Evolutionary conservation across 2,329 filamentous ascomycete species (phyloP).

Genomic region (Sporothrix curviconia): DNA sequence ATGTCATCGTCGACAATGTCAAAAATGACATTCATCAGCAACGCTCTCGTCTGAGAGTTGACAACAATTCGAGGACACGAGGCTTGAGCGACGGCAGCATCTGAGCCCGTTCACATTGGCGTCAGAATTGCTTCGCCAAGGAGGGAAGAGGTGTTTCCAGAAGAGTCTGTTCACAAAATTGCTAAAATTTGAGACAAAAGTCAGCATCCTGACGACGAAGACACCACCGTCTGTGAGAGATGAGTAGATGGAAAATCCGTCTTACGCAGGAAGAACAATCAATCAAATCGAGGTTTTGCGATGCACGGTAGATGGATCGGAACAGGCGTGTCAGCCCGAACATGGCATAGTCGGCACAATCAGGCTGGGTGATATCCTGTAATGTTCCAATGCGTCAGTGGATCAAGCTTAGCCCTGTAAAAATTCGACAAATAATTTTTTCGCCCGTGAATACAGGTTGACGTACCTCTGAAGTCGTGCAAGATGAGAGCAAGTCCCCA

Average conservation of each 20-base stretch:
- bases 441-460: too few species aligned
- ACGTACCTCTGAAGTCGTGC: slow-evolving; percentile 28
- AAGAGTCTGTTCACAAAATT: slow-evolving; percentile 46
- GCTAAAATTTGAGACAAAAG: too few species aligned
- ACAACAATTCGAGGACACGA: slow-evolving; percentile 39
- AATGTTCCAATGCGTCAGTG: too few species aligned
- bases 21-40: slow-evolving; percentile 55
- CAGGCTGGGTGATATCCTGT: slow-evolving; percentile 35
- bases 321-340: slow-evolving; percentile 32
- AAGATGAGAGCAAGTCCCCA: slow-evolving; percentile 24
- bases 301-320: slow-evolving; percentile 24
- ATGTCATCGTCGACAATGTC: slow-evolving; percentile 47
- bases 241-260: neutral
- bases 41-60: slow-evolving; percentile 47
- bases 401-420: too few species aligned
- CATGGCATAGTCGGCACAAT: slow-evolving; percentile 31
- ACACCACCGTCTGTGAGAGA: too few species aligned
- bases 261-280: slow-evolving; percentile 10
- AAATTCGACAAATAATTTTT: too few species aligned
- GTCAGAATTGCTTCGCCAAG: slow-evolving; percentile 27
- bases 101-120: slow-evolving; percentile 15
- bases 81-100: neutral
- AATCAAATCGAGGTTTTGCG: slow-evolving; percentile 12
- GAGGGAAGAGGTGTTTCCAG: slow-evolving; percentile 60
- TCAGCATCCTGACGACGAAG: too few species aligned